Base-by-base conservation (phyloP, 805 yeast genomes). In the Torulaspora microellipsoides region DNA sequence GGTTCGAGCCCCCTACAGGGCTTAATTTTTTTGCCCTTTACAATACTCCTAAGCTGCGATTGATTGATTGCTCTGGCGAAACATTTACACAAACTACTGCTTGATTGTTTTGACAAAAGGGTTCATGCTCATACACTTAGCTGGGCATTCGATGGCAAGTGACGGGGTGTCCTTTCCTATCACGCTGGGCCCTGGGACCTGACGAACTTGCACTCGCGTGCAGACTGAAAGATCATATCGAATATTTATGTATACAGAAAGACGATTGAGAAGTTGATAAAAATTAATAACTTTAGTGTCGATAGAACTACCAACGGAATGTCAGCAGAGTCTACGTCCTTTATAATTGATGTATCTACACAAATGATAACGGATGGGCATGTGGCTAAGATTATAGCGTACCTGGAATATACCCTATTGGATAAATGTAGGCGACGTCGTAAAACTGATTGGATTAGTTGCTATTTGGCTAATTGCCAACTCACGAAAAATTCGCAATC, bases 361-460 rank as follows among this genome's bases (percentile, higher is more conserved):
- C 48, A 53, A 7, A 51, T 59, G 55, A 35, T 53, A 1, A 28
- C 34, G 1, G 38, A 43, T 2, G 53, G 46, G 10, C 41, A 34
- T 15, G 40, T 52, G 3, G 41, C 48, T 3, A 51, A 53, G 13
- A 51, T 54, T 2, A 28, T 47, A 12, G 49, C 58, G n/a, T 60
- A 60, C 38, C 35, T 62, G 15, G 64, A 60, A 38, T 54, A 56
- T 43, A 46, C 56, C 10, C 34, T 61, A 28, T 39, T 59, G 36
- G 55, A 54, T 27, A 62, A 62, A 43, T 52, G 52, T 34, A 58
- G 54, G 38, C 50, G 52, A 33, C 41, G 39, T 20, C 56, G 67
- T 25, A 62, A 60, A 51, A 62, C 67, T 1, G 65, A 62, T 43
- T 62, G 56, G 54, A 43, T 53, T 14, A 51, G 53, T 40, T 49